phyloP scores from a whole-genome alignment of 129 eudicot species.

The Heracleum sosnowskyi region DNA sequence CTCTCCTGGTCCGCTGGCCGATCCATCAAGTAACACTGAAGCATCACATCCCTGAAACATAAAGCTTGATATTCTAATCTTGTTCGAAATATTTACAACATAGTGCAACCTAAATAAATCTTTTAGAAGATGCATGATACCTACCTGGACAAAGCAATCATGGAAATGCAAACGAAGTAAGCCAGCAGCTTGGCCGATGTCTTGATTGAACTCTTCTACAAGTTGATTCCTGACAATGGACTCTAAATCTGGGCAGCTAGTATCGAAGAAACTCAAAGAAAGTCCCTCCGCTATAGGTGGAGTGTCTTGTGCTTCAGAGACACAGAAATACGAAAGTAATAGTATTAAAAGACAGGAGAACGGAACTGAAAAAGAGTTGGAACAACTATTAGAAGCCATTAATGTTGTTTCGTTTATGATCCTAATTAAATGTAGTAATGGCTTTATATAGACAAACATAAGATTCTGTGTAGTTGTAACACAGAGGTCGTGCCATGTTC shows the following conservation, averaged over 20 bases:
- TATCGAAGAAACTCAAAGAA: not conserved
- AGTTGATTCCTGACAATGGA: not conserved
- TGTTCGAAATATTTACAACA: not conserved
- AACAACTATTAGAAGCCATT: not conserved
- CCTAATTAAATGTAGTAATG: not conserved
- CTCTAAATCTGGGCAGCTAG: not conserved
- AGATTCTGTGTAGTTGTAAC: not conserved
- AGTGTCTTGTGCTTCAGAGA: not conserved
- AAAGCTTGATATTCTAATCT: not conserved
- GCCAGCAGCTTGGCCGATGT: not conserved
- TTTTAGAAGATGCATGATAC: not conserved
- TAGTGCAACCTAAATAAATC: not conserved
- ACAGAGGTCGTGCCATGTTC: not conserved
- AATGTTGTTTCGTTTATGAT: not conserved
- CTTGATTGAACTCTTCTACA: not conserved
- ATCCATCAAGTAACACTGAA: conserved; percentile 18
- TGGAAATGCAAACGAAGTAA: conserved; percentile 3
- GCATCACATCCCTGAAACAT: conserved; percentile 23
- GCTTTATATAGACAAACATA: not conserved
- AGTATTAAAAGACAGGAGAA: not conserved
- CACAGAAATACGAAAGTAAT: not conserved
- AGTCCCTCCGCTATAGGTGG: not conserved
- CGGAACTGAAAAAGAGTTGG: not conserved
- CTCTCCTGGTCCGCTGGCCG: conserved; percentile 18
- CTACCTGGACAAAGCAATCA: conserved; percentile 5